These are phyloP conservation scores for Phytophthora citrophthora DNA, from an alignment of 352 stramenopile species.

Conservation along the genomic window DNA sequence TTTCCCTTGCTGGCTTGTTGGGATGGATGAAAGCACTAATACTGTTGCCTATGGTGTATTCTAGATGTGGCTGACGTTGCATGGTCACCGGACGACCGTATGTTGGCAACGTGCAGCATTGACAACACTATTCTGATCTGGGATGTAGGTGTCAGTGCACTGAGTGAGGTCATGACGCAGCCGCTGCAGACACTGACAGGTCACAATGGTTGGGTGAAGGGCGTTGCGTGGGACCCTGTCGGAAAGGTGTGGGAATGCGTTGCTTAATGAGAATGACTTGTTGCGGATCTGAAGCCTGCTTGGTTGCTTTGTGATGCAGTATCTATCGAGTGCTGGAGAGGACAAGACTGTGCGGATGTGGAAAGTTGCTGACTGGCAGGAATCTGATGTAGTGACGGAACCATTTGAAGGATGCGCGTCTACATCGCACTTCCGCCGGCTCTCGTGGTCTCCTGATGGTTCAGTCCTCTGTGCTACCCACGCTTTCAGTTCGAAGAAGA, in stretches of 20 bases:
- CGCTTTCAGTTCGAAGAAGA: slow-evolving; percentile 89
- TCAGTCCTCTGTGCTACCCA: slow-evolving; percentile 84
- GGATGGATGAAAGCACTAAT: too few relatives aligned
- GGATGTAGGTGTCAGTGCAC: slow-evolving; percentile 63
- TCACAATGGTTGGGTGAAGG: slow-evolving; percentile 89
- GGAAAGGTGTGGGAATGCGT: slow-evolving; percentile 58
- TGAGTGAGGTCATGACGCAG: slow-evolving; percentile 78
- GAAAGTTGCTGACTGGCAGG: slow-evolving; percentile 83
- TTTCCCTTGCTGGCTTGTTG: not conserved
- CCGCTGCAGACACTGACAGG: slow-evolving; percentile 78
- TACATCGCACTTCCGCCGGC: slow-evolving; percentile 82
- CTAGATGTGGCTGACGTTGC: slow-evolving; percentile 86
- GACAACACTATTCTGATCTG: slow-evolving; percentile 91
- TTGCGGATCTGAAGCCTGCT: not conserved
- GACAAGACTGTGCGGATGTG: slow-evolving; percentile 89
- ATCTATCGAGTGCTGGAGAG: slow-evolving; percentile 85
- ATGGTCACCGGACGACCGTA: slow-evolving; percentile 88
- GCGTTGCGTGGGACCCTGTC: slow-evolving; percentile 86
- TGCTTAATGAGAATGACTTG: not conserved
- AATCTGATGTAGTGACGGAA: slow-evolving; percentile 64
- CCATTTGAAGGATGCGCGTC: slow-evolving; percentile 82
- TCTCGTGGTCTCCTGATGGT: slow-evolving; percentile 87
- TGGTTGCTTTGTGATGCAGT: slow-evolving; percentile 38
- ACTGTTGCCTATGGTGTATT: slow-evolving; percentile 6
- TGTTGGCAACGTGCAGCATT: slow-evolving; percentile 89